These are phyloP conservation scores for Aspergillus saccharolyticus DNA, from an alignment of 495 filamentous ascomycete genomes.

Conservation along the genomic window DNA sequence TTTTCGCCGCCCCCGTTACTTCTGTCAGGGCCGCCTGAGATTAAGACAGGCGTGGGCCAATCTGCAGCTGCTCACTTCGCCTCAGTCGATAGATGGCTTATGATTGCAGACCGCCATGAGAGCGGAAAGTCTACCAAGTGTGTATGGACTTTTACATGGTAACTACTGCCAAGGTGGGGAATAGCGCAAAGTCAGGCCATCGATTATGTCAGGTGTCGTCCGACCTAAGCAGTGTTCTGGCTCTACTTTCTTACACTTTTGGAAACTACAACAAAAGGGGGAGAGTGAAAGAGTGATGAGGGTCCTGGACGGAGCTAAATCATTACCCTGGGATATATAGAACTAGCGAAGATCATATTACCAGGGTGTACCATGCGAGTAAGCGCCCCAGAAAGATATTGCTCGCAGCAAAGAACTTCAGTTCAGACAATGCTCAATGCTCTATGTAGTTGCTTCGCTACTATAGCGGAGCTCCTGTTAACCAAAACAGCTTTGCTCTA, in stretches of 20 bases:
- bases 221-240: not conserved
- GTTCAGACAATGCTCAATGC: not conserved
- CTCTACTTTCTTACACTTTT: not conserved
- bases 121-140: not conserved
- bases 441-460: not conserved
- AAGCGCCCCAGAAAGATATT: not conserved
- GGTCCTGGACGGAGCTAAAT: not conserved
- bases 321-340: not conserved
- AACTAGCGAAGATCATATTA: not conserved
- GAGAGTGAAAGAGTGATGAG: not conserved
- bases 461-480: not conserved
- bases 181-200: not conserved
- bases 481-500: slow-evolving; percentile 2
- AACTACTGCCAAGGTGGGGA: not conserved
- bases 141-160: not conserved
- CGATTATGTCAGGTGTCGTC: no score
- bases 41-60: slow-evolving; percentile 23
- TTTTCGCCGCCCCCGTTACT: slow-evolving; percentile 26
- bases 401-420: not conserved
- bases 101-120: not conserved
- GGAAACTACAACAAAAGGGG: not conserved
- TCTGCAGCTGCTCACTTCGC: slow-evolving; percentile 6
- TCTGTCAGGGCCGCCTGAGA: slow-evolving; percentile 27
- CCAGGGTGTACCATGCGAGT: not conserved
- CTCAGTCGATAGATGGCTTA: slow-evolving; percentile 13